These are phyloP conservation scores for Crithidia expoeki DNA, from an alignment of 208 protist species.

Conservation along the genomic window DNA sequence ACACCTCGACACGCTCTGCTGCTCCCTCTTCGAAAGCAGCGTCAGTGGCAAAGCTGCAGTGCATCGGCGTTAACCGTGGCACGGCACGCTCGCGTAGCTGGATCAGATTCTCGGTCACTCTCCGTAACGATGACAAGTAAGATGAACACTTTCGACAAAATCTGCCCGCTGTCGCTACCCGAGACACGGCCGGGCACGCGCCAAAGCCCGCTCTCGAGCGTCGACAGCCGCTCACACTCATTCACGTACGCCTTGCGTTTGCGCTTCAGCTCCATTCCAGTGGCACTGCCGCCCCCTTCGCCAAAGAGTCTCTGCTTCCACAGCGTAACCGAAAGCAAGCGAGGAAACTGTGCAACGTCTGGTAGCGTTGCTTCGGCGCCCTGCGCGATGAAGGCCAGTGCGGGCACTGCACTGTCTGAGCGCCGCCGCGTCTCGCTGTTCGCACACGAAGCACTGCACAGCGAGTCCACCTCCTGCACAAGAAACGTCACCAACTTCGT, in stretches of 20 bases:
- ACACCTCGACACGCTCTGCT: neutral
- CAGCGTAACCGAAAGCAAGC: neutral
- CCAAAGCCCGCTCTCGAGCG: slow-evolving; percentile 10
- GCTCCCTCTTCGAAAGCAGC: neutral
- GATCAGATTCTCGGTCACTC: neutral
- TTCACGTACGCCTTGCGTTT: slow-evolving; percentile 16
- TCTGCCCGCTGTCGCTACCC: neutral
- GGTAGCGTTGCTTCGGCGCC: slow-evolving; percentile 9
- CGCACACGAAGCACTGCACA: neutral
- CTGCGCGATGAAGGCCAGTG: neutral
- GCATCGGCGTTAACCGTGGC: neutral
- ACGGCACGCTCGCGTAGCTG: neutral
- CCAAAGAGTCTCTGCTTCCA: neutral
- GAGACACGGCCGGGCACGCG: neutral
- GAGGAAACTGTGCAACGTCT: slow-evolving; percentile 8
- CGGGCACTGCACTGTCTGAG: neutral
- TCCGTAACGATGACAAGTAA: neutral
- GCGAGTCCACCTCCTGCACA: slow-evolving; percentile 1
- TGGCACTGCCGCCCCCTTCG: neutral
- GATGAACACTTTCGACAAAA: neutral
- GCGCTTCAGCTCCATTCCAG: neutral
- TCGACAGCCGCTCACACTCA: slow-evolving; percentile 17
- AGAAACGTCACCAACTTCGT: slow-evolving; percentile 7
- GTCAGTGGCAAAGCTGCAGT: neutral
- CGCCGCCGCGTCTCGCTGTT: neutral